Base-by-base conservation (phyloP, 129 eudicot genomes). In the Helichrysum umbraculigerum region DNA sequence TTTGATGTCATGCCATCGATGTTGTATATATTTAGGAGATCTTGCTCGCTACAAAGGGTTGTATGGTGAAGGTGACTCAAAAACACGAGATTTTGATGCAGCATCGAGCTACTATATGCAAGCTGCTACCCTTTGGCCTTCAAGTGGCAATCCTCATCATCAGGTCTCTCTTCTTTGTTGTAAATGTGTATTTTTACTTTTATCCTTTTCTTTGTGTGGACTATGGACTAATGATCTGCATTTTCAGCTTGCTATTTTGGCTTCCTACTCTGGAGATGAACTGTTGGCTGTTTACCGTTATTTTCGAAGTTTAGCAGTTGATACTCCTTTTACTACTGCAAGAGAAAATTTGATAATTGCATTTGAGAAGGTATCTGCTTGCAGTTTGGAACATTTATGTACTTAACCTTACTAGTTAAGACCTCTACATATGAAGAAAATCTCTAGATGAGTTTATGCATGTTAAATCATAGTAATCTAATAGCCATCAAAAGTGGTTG, bases 41-140 rank as follows among this genome's bases (percentile, higher is more conserved):
- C 96, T 94, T 84, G 96, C 99, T 71, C 96, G 99, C 19, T 94
- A 94, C 69, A 94, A 91, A 86, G 96, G 99, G 60, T 74, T 91
- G 59, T 94, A 91, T 83, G 99, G 90, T n/a, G 99, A 94, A 65
- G 88, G 88, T 74, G 97, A 89, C 73, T 89, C 97, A 21, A 94
- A 89, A 83, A 74, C 88, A 52, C 88, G 92, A 25, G 99, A 89
- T 82, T 91, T 94, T 76, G 86, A 85, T 7, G 88, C 99, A 35
- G 97, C 99, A 37, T 86, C 92, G 28, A 86, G 94, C 79, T 94
- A 94, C 82, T 94, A 94, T 61, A 79, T 75, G 82, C 96, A 94
- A 82, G 97, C 96, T 69, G 88, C 96, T 78, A 82, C 89, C 14
- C 79, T 94, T 51, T 86, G 88, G 88, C 94, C 97, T 79, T 84